Conservation (phyloP, 1,139 yeast species). For the Hansenula lynferdii region DNA sequence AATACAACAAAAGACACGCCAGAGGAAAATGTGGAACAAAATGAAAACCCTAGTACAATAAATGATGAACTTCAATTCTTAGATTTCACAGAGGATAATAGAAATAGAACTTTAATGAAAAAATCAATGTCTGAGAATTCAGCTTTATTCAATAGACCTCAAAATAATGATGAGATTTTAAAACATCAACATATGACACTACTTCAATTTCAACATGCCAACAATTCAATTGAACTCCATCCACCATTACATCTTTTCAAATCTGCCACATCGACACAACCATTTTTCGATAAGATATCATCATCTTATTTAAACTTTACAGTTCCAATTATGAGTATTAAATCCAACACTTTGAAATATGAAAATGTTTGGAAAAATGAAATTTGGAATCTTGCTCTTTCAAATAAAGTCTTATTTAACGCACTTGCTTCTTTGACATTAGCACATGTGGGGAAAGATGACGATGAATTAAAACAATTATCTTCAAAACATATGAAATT, state of each 20-base stretch:
- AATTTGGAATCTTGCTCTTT: constrained; percentile 49
- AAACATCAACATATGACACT: no score
- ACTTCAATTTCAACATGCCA: background rate
- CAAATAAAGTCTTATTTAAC: constrained; percentile 52
- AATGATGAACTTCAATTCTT: no score
- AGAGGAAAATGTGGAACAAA: no score
- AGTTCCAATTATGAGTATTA: constrained; percentile 49
- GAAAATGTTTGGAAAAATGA: constrained; percentile 68
- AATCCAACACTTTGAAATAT: constrained; percentile 46
- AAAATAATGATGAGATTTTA: no score
- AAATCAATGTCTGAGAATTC: no score
- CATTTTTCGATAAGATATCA: constrained; percentile 23
- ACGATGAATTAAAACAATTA: constrained; percentile 38
- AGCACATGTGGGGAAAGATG: constrained; percentile 52
- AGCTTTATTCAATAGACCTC: no score
- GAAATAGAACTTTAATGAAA: no score
- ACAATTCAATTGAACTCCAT: background rate
- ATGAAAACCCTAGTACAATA: no score
- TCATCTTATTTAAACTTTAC: constrained; percentile 44
- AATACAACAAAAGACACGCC: no score
- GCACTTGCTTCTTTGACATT: constrained; percentile 64
- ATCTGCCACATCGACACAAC: background rate
- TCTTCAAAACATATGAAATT: constrained; percentile 57
- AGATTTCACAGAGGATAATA: no score
- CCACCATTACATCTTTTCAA: no score